Evolutionary conservation across 805 yeast species (phyloP).

Genomic region (Saturnispora bothae): DNA sequence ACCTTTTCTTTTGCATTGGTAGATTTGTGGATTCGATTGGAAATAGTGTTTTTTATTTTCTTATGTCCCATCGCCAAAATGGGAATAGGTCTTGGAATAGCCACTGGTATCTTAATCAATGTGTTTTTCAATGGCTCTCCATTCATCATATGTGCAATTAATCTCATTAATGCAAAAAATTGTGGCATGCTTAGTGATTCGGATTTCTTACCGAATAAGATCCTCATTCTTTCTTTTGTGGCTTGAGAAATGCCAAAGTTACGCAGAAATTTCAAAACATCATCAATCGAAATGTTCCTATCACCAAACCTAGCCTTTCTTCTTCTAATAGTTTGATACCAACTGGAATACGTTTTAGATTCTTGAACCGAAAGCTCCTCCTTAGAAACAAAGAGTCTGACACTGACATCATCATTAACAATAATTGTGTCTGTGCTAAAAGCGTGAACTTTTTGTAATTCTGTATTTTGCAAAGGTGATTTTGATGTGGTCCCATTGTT

Average conservation of each 20-base stretch:
- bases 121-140: constrained; percentile 45
- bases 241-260: constrained; percentile 58
- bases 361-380: constrained; percentile 69
- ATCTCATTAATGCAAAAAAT: constrained; percentile 77
- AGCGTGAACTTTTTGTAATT: constrained; percentile 12
- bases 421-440: constrained; percentile 22
- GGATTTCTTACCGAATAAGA: constrained; percentile 42
- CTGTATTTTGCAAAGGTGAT: background rate
- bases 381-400: constrained; percentile 56
- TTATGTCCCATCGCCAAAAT: constrained; percentile 54
- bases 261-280: constrained; percentile 66
- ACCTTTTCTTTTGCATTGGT: constrained; percentile 9
- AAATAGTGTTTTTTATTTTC: constrained; percentile 9
- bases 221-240: constrained; percentile 39
- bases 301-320: constrained; percentile 43
- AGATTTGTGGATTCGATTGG: constrained; percentile 11
- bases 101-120: constrained; percentile 44
- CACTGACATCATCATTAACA: constrained; percentile 28
- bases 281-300: constrained; percentile 56
- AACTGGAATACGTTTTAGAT: constrained; percentile 73
- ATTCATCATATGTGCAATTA: constrained; percentile 55
- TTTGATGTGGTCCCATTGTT: background rate
- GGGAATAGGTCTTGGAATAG: constrained; percentile 71
- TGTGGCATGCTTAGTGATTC: constrained; percentile 73
- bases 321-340: constrained; percentile 82